A percentile compares a stretch with the other conserved stretches of the same genome.
Conservation (phyloP, 208 protist species). For the Phytomonas francai region DNA sequence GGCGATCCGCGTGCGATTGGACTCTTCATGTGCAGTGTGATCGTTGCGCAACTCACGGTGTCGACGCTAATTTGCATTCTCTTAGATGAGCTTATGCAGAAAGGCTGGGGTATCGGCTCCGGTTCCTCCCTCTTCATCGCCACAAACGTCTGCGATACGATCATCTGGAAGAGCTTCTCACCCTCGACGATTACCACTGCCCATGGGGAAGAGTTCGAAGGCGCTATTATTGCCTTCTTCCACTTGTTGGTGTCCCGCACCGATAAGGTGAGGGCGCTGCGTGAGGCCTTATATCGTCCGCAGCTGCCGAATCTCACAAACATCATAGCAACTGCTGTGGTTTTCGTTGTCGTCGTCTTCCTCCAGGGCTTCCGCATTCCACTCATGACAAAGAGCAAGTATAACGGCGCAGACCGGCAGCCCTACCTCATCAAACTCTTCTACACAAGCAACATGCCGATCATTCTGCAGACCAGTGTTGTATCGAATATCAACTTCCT, state of each 20-base stretch:
- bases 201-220: conserved; percentile 97
- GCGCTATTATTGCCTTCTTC: conserved; percentile 99
- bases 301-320: conserved; percentile 99
- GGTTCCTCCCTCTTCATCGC: conserved; percentile 99
- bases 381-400: conserved; percentile 88
- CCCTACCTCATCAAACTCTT: conserved; percentile 99
- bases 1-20: conserved; percentile 96
- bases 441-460: conserved; percentile 99
- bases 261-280: conserved; percentile 97
- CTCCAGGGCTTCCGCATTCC: conserved; percentile 99
- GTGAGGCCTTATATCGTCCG: conserved; percentile 99
- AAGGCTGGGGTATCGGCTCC: conserved; percentile 99
- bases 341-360: conserved; percentile 99
- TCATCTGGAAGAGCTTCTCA: conserved; percentile 99
- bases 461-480: conserved; percentile 99
- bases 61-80: conserved; percentile 98
- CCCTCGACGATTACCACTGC: conserved; percentile 98
- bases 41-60: conserved; percentile 98
- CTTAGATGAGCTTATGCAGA: conserved; percentile 98
- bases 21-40: conserved; percentile 90
- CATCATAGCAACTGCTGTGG: conserved; percentile 97
- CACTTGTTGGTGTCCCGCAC: conserved; percentile 94
- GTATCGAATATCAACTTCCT: conserved; percentile 99
- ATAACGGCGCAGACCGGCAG: conserved; percentile 63
- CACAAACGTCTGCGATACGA: conserved; percentile 99